Percentiles rank a stretch among this genome's conserved stretches.
These are phyloP conservation scores for Aspergillus sclerotioniger DNA, from an alignment of 495 filamentous ascomycete species.

Conservation along the genomic window DNA sequence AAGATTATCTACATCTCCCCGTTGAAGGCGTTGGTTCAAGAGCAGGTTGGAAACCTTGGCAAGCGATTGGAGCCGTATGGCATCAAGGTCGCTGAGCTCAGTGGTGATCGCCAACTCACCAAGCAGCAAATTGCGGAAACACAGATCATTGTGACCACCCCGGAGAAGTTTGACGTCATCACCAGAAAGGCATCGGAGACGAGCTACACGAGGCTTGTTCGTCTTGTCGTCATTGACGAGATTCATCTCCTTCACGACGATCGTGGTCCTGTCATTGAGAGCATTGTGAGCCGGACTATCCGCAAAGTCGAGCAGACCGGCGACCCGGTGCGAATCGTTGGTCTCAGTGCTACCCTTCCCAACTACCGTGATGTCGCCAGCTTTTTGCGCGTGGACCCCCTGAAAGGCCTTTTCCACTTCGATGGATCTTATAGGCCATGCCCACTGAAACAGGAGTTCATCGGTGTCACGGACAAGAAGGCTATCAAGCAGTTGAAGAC, in stretches of 20 bases:
- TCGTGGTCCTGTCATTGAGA: slow-evolving; percentile 93
- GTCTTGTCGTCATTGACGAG: slow-evolving; percentile 94
- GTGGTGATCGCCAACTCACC: slow-evolving; percentile 95
- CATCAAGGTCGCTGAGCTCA: slow-evolving; percentile 88
- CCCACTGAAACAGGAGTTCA: slow-evolving; percentile 92
- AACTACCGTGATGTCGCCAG: slow-evolving; percentile 97
- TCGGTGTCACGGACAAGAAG: slow-evolving; percentile 96
- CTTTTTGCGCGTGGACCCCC: slow-evolving; percentile 87
- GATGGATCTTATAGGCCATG: slow-evolving; percentile 93
- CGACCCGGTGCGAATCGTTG: slow-evolving; percentile 85
- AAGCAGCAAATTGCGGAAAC: slow-evolving; percentile 98
- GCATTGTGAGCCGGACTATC: slow-evolving; percentile 92
- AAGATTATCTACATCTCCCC: slow-evolving; percentile 97
- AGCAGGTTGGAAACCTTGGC: slow-evolving; percentile 96
- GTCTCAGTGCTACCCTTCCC: slow-evolving; percentile 90
- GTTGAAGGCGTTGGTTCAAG: slow-evolving; percentile 91
- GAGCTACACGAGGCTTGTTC: slow-evolving; percentile 94
- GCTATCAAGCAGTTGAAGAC: slow-evolving; percentile 98
- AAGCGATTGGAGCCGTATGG: slow-evolving; percentile 87
- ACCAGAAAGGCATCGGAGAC: slow-evolving; percentile 96
- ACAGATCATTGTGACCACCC: slow-evolving; percentile 97
- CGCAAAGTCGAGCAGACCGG: slow-evolving; percentile 90
- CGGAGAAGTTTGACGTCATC: slow-evolving; percentile 99
- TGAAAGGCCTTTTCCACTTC: slow-evolving; percentile 90
- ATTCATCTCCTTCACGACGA: slow-evolving; percentile 98